Evolutionary conservation across 305 asterid genomes (phyloP).

Genomic region (Fraxinus sp.): DNA sequence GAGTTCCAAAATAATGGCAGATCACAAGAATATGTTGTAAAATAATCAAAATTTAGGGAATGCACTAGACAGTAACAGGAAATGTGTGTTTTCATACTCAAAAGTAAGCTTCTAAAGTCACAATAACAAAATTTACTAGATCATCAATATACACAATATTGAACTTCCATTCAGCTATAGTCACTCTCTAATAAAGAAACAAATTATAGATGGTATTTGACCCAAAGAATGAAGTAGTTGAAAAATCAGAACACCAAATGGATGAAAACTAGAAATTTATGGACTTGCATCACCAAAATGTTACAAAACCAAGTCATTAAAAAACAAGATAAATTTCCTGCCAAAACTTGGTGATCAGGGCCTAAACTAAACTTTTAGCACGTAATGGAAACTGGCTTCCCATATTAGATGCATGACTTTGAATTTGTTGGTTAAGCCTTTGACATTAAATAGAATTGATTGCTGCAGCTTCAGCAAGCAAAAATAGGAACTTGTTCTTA

Average conservation of each 20-base stretch:
- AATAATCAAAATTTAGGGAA: background rate
- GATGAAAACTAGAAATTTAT: background rate
- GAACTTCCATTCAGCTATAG: background rate
- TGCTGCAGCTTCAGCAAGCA: background rate
- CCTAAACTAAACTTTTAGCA: background rate
- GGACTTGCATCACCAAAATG: background rate
- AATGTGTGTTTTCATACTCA: background rate
- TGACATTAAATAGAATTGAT: background rate
- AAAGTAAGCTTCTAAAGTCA: background rate
- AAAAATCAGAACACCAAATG: background rate
- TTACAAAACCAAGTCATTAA: background rate
- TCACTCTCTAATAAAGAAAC: background rate
- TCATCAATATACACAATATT: background rate
- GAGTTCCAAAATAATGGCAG: conserved; percentile 15
- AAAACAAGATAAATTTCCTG: background rate
- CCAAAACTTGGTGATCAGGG: background rate
- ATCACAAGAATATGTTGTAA: background rate
- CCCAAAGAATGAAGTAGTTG: background rate
- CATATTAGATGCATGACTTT: background rate
- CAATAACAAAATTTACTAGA: background rate
- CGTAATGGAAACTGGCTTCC: background rate
- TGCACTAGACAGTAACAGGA: background rate
- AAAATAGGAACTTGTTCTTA: background rate
- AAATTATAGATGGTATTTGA: background rate
- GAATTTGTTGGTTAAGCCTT: background rate